These are phyloP conservation scores for Artemisia tridentata DNA, from an alignment of 129 eudicot species.

Conservation along the genomic window DNA sequence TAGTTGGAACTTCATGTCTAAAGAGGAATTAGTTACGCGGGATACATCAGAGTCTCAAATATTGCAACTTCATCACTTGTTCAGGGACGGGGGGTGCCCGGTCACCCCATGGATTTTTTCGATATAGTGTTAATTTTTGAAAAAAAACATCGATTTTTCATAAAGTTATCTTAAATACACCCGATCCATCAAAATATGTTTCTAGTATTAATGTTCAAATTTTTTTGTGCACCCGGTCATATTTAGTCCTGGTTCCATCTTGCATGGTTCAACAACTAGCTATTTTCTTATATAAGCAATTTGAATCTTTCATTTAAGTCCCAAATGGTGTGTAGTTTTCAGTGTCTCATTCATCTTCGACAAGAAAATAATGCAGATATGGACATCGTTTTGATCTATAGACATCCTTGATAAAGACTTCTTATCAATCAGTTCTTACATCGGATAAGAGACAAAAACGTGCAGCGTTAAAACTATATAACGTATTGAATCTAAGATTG, in stretches of 20 bases:
- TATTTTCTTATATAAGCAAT: slow-evolving; percentile 5
- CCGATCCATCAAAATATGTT: too few relatives aligned
- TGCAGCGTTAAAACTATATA: neutral
- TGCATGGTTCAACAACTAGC: too few relatives aligned
- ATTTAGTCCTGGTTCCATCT: too few relatives aligned
- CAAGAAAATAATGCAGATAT: slow-evolving; percentile 13
- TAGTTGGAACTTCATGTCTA: slow-evolving; percentile 20
- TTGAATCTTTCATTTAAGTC: slow-evolving; percentile 8
- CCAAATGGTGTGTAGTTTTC: slow-evolving; percentile 9
- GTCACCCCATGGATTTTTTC: too few relatives aligned
- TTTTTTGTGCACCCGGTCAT: too few relatives aligned
- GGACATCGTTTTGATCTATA: slow-evolving; percentile 18
- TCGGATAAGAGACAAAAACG: neutral
- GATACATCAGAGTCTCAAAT: slow-evolving; percentile 22
- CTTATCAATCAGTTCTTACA: slow-evolving; percentile 6
- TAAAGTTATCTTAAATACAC: too few relatives aligned
- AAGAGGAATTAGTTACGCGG: slow-evolving; percentile 11
- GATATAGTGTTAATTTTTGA: too few relatives aligned
- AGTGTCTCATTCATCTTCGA: neutral
- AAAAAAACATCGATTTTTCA: too few relatives aligned
- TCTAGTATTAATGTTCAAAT: too few relatives aligned
- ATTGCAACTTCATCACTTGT: neutral
- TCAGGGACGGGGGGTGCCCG: too few relatives aligned
- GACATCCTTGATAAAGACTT: slow-evolving; percentile 9
- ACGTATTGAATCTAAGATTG: neutral